Evolutionary conservation across 768 basidiomycete genomes (phyloP), one percentile per base, ranked within the genome.

Genomic region (Mycena galopus): DNA sequence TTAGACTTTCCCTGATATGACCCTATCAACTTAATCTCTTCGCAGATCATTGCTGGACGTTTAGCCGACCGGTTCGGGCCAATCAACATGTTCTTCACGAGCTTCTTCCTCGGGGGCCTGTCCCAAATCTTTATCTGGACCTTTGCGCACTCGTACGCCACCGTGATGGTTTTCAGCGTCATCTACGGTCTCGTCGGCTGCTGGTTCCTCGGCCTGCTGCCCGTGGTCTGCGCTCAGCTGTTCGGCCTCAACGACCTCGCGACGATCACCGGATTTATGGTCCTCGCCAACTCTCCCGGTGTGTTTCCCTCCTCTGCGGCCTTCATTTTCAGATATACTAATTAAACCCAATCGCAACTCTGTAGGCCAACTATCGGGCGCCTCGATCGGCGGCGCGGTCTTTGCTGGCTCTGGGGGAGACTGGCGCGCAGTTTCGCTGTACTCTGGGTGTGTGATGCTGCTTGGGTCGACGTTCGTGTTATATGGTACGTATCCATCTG

Each of bases 121-220:
- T 75, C 80, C 14, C 82, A 85, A 72, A 77, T 85, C 21, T 67
- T 84, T 56, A 74, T 84, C 35, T 86, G 85, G 85, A 81, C 80
- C 51, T 80, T 84, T 53, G 78, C 81, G 69, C 74, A 77, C 39
- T 76, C 73, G 21, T 83, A 82, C 67, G 77, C 78, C 25, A 67
- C 76, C 29, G 79, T 83, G 44, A 77, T 83, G 33, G 77, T 72
- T 12, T 81, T 82, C 68, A 76, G 80, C 19, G 73, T 82, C 17
- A n/a, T 82, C 16, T 80, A 81, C 62, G 83, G 83, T 16, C 76
- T 81, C 47, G 77, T 82, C 62, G 83, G 82, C 50, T 81, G 80
- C 21, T 81, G 81, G 73, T 82, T 81, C 72, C 73, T 83, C 50
- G 80, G 80, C 35, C 78, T 83, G 35, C 67, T 80, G 30, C 76